Conservation (phyloP, 805 yeast genomes). For the Yarrowia alimentaria region DNA sequence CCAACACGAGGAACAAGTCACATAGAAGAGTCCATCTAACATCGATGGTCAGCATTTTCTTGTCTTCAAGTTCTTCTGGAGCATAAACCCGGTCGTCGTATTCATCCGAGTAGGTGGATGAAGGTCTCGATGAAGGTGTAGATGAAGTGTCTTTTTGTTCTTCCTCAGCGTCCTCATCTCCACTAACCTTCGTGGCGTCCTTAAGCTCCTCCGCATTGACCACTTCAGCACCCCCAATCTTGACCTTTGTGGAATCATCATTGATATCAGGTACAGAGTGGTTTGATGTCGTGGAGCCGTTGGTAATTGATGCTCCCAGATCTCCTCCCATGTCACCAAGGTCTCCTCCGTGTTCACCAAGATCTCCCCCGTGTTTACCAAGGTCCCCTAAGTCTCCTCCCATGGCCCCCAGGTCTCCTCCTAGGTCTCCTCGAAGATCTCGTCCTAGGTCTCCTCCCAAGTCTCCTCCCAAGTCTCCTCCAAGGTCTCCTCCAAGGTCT, state of each 20-base stretch:
- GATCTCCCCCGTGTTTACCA: too few species aligned
- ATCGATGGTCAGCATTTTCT: conserved; percentile 55
- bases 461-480: background rate
- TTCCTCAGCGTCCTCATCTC: background rate
- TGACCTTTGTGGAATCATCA: conserved; percentile 14
- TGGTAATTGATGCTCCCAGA: background rate
- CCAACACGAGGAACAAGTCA: conserved; percentile 75
- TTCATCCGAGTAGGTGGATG: conserved; percentile 12
- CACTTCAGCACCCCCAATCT: conserved; percentile 26
- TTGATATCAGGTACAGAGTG: conserved; percentile 1
- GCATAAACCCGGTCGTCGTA: conserved; percentile 29
- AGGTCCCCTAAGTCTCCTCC: background rate
- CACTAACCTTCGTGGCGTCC: too few species aligned
- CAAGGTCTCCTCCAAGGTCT: background rate
- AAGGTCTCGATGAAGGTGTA: background rate
- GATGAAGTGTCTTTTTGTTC: background rate
- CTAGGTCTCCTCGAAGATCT: too few species aligned
- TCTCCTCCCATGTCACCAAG: background rate
- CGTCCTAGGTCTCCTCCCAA: background rate
- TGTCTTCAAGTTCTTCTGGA: conserved; percentile 34
- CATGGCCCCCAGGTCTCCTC: too few species aligned
- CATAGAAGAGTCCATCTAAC: conserved; percentile 92
- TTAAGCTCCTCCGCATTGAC: conserved; percentile 7
- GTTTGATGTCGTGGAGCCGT: too few species aligned
- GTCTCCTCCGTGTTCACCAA: too few species aligned